Percentiles rank a stretch among this genome's conserved stretches.
These are phyloP conservation scores for Fusarium albosuccineum DNA, from an alignment of 2,329 filamentous ascomycete genomes.

Conservation along the genomic window DNA sequence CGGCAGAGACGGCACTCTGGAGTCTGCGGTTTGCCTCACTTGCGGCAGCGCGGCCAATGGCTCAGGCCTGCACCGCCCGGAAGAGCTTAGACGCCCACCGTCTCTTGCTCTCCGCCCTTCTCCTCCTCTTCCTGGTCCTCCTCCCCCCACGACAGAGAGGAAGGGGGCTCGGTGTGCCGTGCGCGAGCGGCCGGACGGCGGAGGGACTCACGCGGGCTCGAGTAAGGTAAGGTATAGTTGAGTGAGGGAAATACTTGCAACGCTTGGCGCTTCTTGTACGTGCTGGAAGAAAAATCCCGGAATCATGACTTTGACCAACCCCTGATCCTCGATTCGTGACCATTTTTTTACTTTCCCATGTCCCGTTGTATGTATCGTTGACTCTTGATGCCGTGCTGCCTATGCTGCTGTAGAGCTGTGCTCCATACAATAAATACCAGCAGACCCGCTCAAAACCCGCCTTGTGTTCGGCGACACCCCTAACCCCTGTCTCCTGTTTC, in stretches of 20 bases:
- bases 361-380: neutral
- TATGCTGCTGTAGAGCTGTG: neutral
- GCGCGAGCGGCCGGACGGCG: neutral
- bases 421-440: neutral
- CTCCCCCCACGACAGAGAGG: too few species aligned
- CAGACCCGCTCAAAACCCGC: neutral
- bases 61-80: slow-evolving; percentile 7
- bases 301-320: neutral
- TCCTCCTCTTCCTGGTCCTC: neutral
- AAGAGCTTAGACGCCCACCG: slow-evolving; percentile 6
- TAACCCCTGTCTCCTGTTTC: neutral
- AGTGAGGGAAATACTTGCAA: slow-evolving; percentile 20
- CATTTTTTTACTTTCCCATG: neutral
- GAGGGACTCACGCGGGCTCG: neutral
- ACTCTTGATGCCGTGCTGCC: neutral
- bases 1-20: neutral
- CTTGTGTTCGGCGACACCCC: slow-evolving; percentile 1
- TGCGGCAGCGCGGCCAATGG: slow-evolving; percentile 8
- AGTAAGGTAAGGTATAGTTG: neutral
- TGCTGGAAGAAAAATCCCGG: neutral
- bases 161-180: neutral
- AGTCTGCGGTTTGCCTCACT: slow-evolving; percentile 6
- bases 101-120: neutral
- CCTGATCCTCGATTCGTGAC: neutral
- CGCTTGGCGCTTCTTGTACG: slow-evolving; percentile 7